Percentiles rank a stretch among this genome's conserved stretches.
These are phyloP conservation scores for Pyrenula aspistea DNA, from an alignment of 495 filamentous ascomycete genomes.

Conservation along the genomic window DNA sequence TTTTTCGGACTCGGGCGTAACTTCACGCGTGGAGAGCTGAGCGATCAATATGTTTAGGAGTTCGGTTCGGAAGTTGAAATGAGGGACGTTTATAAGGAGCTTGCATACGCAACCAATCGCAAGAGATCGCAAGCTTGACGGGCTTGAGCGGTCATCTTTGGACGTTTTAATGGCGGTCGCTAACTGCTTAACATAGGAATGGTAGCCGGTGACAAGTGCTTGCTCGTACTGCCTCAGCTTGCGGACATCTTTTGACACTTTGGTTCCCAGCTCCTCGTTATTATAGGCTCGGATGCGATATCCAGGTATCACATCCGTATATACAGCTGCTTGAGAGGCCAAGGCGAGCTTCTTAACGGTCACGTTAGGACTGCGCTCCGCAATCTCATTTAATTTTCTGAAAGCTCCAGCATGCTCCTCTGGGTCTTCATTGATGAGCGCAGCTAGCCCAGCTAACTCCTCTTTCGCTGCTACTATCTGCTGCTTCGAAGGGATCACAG, in stretches of 20 bases:
- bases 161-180: conserved; percentile 44
- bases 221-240: conserved; percentile 74
- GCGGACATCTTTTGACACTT: conserved; percentile 85
- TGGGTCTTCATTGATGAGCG: conserved; percentile 76
- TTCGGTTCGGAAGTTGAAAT: conserved; percentile 92
- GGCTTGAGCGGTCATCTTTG: conserved; percentile 18
- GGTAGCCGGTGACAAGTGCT: conserved; percentile 66
- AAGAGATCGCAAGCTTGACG: conserved; percentile 44
- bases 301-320: conserved; percentile 89
- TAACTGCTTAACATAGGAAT: conserved; percentile 67
- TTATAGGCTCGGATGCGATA: conserved; percentile 79
- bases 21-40: conserved; percentile 55
- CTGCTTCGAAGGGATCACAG: conserved; percentile 55
- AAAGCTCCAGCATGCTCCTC: conserved; percentile 78
- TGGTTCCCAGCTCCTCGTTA: conserved; percentile 58
- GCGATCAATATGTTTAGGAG: conserved; percentile 76
- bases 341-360: conserved; percentile 75
- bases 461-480: conserved; percentile 84
- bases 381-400: conserved; percentile 64
- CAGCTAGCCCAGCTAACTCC: conserved; percentile 74
- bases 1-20: conserved; percentile 63
- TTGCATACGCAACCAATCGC: conserved; percentile 78
- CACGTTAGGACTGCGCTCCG: conserved; percentile 46
- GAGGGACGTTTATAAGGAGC: conserved; percentile 67
- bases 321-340: conserved; percentile 78